Base-by-base conservation (phyloP, 2,329 filamentous ascomycete species). In the Botrytis squamosa region DNA sequence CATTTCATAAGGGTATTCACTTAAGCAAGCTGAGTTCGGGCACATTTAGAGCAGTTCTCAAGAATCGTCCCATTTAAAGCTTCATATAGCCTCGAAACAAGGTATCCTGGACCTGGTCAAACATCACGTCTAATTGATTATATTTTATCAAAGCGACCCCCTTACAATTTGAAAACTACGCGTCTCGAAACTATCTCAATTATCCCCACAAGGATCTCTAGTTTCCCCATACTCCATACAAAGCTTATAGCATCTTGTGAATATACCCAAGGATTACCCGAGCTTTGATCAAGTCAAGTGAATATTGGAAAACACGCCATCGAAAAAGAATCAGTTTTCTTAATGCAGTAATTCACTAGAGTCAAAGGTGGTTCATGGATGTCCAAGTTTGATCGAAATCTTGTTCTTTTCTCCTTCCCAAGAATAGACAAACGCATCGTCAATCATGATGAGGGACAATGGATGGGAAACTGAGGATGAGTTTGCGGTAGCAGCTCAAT, bases 381-480 rank as follows among this genome's bases (percentile, higher is more conserved):
- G 49, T n/a, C 38, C 40, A 49, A 42, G 66, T 42, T 69, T 57
- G 49, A 69, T 57, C 55, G 66, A 69, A n/a, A 18, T 63, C 38
- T 63, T 25, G 38, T 57, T 69, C 66, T 42, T 42, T 44, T 69
- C 52, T 42, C 55, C 66, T 42, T 38, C 29, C 33, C 20, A n/a
- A 69, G 36, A n/a, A 57, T 42, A 57, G 66, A 33, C 66, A 60
- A 69, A 42, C 49, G 10, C 66, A 57, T 60, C 59, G 60, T 22
- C 63, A 38, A 40, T 36, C 76, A 81, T 74, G 64, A 90, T 90
- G 88, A 84, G 84, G 29, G 40, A 72, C 52, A 69, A 68, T 74
- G 83, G 83, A 65, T 90, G 88, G 88, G 87, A 90, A 80, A 91
- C 88, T 10, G 89, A 91, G 75, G 88, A 91, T 79, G 89, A 91